Percentiles rank a stretch among this genome's conserved stretches.
Conservation (phyloP, 2,329 filamentous ascomycete genomes). For the Colletotrichum viniferum region DNA sequence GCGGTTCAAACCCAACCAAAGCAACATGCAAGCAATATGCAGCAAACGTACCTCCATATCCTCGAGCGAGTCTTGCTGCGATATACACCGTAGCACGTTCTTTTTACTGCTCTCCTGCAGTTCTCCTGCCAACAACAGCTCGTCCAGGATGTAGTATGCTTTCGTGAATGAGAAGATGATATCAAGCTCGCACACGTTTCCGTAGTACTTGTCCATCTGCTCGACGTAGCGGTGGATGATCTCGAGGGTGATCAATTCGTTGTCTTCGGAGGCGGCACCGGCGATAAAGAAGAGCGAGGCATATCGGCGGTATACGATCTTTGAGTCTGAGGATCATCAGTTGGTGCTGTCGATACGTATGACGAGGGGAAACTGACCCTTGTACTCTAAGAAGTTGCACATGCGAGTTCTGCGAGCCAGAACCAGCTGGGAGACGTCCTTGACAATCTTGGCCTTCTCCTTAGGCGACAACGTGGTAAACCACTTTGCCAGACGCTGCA, state of each 20-base stretch:
- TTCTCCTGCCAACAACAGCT: constrained; percentile 92
- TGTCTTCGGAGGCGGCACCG: constrained; percentile 95
- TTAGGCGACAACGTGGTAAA: constrained; percentile 97
- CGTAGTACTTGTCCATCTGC: constrained; percentile 99
- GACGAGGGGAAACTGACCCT: constrained; percentile 63
- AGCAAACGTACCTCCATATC: constrained; percentile 91
- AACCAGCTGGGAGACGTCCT: constrained; percentile 97
- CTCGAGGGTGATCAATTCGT: constrained; percentile 97
- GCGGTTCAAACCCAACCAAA: not conserved
- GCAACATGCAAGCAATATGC: not conserved
- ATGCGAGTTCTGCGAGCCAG: constrained; percentile 95
- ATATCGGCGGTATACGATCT: constrained; percentile 98
- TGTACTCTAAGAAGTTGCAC: constrained; percentile 99
- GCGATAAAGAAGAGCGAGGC: constrained; percentile 99
- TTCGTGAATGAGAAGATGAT: constrained; percentile 99
- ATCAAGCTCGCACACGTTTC: constrained; percentile 98
- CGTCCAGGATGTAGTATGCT: constrained; percentile 98
- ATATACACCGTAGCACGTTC: constrained; percentile 94
- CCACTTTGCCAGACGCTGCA: constrained; percentile 96
- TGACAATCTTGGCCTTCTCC: constrained; percentile 99
- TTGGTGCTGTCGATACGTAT: not conserved
- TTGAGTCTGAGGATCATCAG: constrained; percentile 71
- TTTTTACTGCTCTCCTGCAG: constrained; percentile 99
- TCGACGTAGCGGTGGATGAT: constrained; percentile 99
- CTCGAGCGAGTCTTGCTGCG: constrained; percentile 95